Evolutionary conservation across 2,329 filamentous ascomycete species (phyloP).

Genomic region (Fragosphaeria purpurea): DNA sequence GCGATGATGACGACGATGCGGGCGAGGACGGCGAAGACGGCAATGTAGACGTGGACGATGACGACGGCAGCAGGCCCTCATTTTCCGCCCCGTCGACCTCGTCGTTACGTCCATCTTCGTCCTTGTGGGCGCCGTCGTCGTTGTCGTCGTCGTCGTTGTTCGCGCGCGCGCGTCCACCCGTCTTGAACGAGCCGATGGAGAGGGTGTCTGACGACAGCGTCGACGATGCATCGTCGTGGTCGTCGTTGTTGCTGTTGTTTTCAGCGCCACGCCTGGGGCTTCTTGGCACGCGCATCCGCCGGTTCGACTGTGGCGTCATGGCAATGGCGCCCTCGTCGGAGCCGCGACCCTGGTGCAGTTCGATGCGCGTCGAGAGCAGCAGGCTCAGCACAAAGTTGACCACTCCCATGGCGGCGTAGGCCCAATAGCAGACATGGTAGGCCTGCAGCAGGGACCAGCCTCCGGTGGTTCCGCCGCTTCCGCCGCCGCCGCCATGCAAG

Average conservation of each 20-base stretch:
- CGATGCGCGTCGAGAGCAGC: constrained; percentile 39
- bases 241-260: background rate
- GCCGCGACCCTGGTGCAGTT: constrained; percentile 25
- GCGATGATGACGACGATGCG: constrained; percentile 15
- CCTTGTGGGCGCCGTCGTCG: constrained; percentile 11
- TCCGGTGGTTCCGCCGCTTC: too few species aligned
- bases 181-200: background rate
- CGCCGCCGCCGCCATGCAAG: constrained; percentile 27
- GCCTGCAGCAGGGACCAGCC: constrained; percentile 40
- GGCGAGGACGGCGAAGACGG: constrained; percentile 7
- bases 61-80: constrained; percentile 5
- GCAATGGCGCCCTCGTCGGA: background rate
- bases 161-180: constrained; percentile 16
- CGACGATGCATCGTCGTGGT: background rate
- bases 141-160: constrained; percentile 14
- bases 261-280: background rate
- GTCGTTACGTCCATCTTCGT: constrained; percentile 13
- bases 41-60: constrained; percentile 15
- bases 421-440: constrained; percentile 48
- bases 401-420: constrained; percentile 46
- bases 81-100: constrained; percentile 7
- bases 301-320: background rate
- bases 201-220: too few species aligned
- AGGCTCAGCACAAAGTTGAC: constrained; percentile 38
- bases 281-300: too few species aligned